Evolutionary conservation across 345 rosid genomes (phyloP), one percentile per base, ranked within the genome.

Genomic region (Melaleuca quinquenervia): DNA sequence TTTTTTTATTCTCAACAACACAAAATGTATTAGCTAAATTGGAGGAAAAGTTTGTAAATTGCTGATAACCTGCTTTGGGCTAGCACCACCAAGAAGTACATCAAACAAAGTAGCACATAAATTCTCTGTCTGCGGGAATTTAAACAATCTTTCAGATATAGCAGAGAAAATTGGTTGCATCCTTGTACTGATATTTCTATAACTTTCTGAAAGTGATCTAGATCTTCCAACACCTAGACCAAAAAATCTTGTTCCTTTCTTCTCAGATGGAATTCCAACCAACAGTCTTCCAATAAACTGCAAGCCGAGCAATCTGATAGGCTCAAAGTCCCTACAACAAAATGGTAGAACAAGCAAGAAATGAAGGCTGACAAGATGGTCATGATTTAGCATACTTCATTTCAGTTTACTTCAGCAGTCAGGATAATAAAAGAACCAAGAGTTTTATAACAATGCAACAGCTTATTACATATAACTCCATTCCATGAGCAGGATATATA

Each of bases 71-170:
- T 96, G 97, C 91, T 94, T 95, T 84, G 98, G 99, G 89, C 99
- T 96, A 85, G 99, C 99, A 89, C 99, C 98, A 70, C 99, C 99
- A 87, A 96, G 97, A 91, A 96, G 99, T 87, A 95, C 96, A 86
- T 96, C 99, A 82, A 95, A 97, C 93, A 97, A 93, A 90, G 97
- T 88, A 58, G 97, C 97, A 88, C 98, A 94, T 88, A 96, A 92
- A 91, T 90, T 91, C 86, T 96, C 98, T 64, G 98, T 95, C 88
- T 87, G 96, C 13, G 96, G 96, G 93, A 91, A 96, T 84, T 86
- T 94, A 88, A 96, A 95, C 89, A 96, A 50, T 88, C 96, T 91
- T 44, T 95, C 98, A 85, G 94, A 92, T 88, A 96, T 95, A 80
- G 94, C 94, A 51, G 91, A 87, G 89, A 96, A 94, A 78, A 95